Evolutionary conservation across 208 protist species (phyloP).

Genomic region (Trypanosomatidae sp.): DNA sequence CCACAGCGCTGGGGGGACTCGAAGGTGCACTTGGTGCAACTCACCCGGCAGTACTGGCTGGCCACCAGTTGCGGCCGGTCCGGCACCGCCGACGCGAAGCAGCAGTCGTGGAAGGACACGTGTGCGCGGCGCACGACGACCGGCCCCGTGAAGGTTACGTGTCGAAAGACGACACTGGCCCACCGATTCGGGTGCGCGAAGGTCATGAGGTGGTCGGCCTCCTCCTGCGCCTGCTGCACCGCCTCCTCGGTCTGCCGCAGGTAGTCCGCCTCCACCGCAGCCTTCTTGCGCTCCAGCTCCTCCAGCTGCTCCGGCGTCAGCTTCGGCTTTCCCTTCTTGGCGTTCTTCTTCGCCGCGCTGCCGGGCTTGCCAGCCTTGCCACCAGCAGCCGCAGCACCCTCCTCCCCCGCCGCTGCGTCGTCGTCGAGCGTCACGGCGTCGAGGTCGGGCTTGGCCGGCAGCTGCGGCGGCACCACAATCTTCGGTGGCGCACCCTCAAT

Average conservation of each 20-base stretch:
- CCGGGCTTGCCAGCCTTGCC: slow-evolving; percentile 2
- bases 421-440: slow-evolving; percentile 19
- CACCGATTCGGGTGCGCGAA: slow-evolving; percentile 86
- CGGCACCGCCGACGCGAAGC: slow-evolving; percentile 36
- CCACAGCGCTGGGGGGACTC: slow-evolving; percentile 46
- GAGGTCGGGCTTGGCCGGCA: slow-evolving; percentile 37
- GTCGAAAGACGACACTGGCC: slow-evolving; percentile 58
- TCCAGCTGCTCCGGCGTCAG: slow-evolving; percentile 61
- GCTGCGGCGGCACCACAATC: slow-evolving; percentile 67
- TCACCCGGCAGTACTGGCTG: slow-evolving; percentile 77
- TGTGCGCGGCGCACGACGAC: slow-evolving; percentile 75
- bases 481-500: slow-evolving; percentile 62
- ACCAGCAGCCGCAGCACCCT: too few species aligned
- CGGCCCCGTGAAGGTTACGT: slow-evolving; percentile 75
- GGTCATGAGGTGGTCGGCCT: slow-evolving; percentile 81
- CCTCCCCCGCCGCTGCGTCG: neutral
- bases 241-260: slow-evolving; percentile 65
- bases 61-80: slow-evolving; percentile 65
- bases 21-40: slow-evolving; percentile 77
- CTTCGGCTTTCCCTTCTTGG: slow-evolving; percentile 54
- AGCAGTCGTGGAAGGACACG: slow-evolving; percentile 81
- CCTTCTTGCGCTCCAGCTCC: slow-evolving; percentile 61
- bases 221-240: slow-evolving; percentile 48
- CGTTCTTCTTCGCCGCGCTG: slow-evolving; percentile 18
- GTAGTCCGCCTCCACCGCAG: slow-evolving; percentile 53